These are phyloP conservation scores for Warburgia ugandensis DNA, from an alignment of 164 flowering plant genomes.

Conservation along the genomic window DNA sequence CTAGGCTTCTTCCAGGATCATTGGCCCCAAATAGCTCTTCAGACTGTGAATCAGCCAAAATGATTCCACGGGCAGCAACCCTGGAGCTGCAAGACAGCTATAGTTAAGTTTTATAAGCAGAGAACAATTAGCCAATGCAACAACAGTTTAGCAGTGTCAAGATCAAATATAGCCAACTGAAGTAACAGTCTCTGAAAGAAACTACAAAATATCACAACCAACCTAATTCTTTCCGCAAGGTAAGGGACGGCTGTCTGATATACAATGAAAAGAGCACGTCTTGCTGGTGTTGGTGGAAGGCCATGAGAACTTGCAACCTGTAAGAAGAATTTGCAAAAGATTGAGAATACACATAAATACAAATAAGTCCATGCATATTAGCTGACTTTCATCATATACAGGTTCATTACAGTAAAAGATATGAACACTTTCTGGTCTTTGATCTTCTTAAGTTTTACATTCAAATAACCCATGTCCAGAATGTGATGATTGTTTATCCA, in stretches of 20 bases:
- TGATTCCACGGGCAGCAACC: slow-evolving; percentile 70
- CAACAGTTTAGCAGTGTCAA: neutral
- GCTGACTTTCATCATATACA: too few relatives aligned
- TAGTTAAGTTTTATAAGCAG: neutral
- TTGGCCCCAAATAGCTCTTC: slow-evolving; percentile 32
- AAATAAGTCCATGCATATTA: neutral
- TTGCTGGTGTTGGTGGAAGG: slow-evolving; percentile 91
- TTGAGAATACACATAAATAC: neutral
- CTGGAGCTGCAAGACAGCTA: slow-evolving; percentile 54
- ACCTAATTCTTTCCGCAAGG: slow-evolving; percentile 97
- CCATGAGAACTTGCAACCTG: slow-evolving; percentile 79
- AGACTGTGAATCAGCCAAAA: slow-evolving; percentile 54
- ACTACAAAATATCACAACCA: too few relatives aligned
- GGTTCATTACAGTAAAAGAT: too few relatives aligned
- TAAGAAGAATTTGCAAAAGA: slow-evolving; percentile 10
- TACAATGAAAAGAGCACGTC: slow-evolving; percentile 84
- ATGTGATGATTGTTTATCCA: too few relatives aligned
- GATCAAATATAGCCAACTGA: neutral
- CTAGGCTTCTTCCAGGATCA: slow-evolving; percentile 21
- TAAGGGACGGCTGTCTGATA: slow-evolving; percentile 93
- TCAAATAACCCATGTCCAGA: too few relatives aligned
- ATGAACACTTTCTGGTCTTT: too few relatives aligned
- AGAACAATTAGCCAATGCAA: neutral
- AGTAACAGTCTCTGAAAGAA: neutral
- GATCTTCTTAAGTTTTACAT: too few relatives aligned